phyloP scores from a whole-genome alignment of 78 protist species.

The Speleostelium caveatum region DNA sequence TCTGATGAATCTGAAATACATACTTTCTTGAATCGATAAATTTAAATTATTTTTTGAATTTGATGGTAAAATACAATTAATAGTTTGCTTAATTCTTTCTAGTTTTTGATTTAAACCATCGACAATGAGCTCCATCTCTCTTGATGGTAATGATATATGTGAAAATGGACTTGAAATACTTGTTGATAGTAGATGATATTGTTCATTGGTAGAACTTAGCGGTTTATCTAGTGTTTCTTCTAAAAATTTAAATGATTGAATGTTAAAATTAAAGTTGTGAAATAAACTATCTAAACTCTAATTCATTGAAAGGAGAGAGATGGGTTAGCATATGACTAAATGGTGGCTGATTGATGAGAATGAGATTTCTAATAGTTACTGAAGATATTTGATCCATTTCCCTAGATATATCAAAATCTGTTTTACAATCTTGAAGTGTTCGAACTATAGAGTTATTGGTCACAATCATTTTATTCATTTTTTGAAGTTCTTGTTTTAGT shows the following conservation, averaged over 20 bases:
- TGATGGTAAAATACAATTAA: slow-evolving; percentile 28
- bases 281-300: slow-evolving; percentile 54
- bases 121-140: slow-evolving; percentile 62
- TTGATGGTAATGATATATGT: slow-evolving; percentile 31
- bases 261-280: slow-evolving; percentile 35
- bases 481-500: slow-evolving; percentile 25
- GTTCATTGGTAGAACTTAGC: slow-evolving; percentile 30
- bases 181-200: slow-evolving; percentile 44
- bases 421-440: too few species aligned
- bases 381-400: slow-evolving; percentile 37
- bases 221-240: slow-evolving; percentile 36
- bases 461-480: slow-evolving; percentile 50
- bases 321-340: not conserved
- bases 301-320: too few species aligned
- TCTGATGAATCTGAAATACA: not conserved
- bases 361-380: not conserved
- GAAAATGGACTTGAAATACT: slow-evolving; percentile 26
- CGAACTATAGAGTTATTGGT: not conserved
- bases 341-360: too few species aligned
- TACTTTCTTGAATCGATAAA: slow-evolving; percentile 56
- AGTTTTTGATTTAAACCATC: slow-evolving; percentile 18
- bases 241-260: slow-evolving; percentile 57
- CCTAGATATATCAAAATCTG: slow-evolving; percentile 4
- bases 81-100: slow-evolving; percentile 39
- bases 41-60: slow-evolving; percentile 7